phyloP scores from a whole-genome alignment of 306 rosid genomes.

The Malus orientalis region DNA sequence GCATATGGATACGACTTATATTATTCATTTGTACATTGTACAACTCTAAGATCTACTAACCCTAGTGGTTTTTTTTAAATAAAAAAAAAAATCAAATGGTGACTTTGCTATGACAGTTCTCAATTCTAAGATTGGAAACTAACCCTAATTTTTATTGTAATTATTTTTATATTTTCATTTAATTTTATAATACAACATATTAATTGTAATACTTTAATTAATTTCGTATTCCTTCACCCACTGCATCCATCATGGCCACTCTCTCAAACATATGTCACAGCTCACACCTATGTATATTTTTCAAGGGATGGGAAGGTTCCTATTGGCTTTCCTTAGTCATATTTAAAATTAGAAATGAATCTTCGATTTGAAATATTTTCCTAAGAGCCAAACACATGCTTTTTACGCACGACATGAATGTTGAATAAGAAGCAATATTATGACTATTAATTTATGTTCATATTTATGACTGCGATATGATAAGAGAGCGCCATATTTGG shows the following conservation, averaged over 20 bases:
- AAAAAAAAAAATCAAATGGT: no score
- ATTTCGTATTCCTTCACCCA: slow-evolving; percentile 3
- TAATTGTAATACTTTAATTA: background rate
- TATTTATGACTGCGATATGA: background rate
- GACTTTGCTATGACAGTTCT: fast-evolving
- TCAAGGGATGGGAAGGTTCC: slow-evolving; percentile 19
- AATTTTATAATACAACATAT: background rate
- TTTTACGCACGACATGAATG: background rate
- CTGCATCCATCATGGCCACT: slow-evolving; percentile 21
- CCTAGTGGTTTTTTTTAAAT: no score
- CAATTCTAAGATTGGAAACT: no score
- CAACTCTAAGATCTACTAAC: no score
- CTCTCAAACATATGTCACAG: background rate
- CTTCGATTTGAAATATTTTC: background rate
- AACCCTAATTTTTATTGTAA: no score
- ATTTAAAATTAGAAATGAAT: background rate
- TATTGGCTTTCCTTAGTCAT: slow-evolving; percentile 16
- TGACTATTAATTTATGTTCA: background rate
- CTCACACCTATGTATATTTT: background rate
- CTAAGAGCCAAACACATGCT: slow-evolving; percentile 2
- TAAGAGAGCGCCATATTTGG: background rate
- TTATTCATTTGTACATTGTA: background rate
- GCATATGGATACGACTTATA: slow-evolving; percentile 9
- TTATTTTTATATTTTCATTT: no score
- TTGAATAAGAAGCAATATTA: background rate